These are phyloP conservation scores for Arachnopeziza araneosa DNA, from an alignment of 2,329 filamentous ascomycete genomes.

Conservation along the genomic window DNA sequence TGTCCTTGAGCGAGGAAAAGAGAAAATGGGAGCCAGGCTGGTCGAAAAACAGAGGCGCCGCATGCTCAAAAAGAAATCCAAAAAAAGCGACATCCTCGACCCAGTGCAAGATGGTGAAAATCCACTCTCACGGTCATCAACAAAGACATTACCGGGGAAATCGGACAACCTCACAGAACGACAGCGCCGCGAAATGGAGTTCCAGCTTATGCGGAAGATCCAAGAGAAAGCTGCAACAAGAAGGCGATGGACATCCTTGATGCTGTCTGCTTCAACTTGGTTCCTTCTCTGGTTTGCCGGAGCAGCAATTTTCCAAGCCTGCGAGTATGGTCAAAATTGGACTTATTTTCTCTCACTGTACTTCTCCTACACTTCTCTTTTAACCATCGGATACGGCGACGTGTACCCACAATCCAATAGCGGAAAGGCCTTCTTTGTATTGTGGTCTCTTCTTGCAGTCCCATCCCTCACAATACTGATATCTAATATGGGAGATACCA, in stretches of 20 bases:
- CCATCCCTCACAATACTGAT: constrained; percentile 87
- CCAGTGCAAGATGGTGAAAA: constrained; percentile 30
- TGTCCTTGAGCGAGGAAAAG: constrained; percentile 52
- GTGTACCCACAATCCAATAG: constrained; percentile 69
- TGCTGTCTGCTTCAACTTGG: constrained; percentile 63
- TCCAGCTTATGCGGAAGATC: constrained; percentile 75
- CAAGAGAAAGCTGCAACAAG: constrained; percentile 59
- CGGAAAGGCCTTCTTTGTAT: constrained; percentile 83
- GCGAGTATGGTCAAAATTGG: constrained; percentile 51
- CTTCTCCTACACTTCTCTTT: constrained; percentile 76
- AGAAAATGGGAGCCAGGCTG: constrained; percentile 50
- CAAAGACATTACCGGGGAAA: background rate
- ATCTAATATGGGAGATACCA: constrained; percentile 76
- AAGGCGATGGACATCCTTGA: constrained; percentile 69
- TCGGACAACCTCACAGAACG: constrained; percentile 38
- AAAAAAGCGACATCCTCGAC: constrained; percentile 43
- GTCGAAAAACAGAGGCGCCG: constrained; percentile 52
- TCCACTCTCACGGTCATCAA: background rate
- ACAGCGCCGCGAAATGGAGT: constrained; percentile 63
- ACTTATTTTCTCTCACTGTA: constrained; percentile 78
- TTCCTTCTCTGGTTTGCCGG: constrained; percentile 74
- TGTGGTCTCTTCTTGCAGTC: constrained; percentile 81
- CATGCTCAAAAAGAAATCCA: constrained; percentile 43
- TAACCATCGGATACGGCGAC: constrained; percentile 87
- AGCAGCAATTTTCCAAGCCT: constrained; percentile 62